These are phyloP conservation scores for Butyriboletus loyo DNA, from an alignment of 768 basidiomycete genomes.

Conservation along the genomic window DNA sequence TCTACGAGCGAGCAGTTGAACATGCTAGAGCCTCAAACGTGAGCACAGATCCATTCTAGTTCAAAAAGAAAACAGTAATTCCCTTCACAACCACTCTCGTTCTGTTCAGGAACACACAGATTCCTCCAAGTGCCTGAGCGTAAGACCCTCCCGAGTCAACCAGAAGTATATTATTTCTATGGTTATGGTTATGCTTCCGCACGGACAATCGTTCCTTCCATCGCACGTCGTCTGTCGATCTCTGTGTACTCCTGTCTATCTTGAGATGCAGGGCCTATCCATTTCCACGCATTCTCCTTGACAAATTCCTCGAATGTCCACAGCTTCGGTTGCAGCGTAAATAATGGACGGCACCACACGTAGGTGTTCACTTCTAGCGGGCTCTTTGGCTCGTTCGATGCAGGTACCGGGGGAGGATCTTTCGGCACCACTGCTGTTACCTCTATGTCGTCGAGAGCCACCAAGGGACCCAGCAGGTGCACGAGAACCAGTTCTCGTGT, in stretches of 20 bases:
- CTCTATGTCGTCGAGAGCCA: constrained; percentile 27
- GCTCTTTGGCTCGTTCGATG: constrained; percentile 30
- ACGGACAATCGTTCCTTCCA: constrained; percentile 33
- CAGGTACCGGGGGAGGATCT: constrained; percentile 42
- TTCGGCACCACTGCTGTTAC: constrained; percentile 35
- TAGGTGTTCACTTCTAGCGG: constrained; percentile 66
- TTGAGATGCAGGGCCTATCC: constrained; percentile 51
- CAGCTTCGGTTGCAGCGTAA: constrained; percentile 49
- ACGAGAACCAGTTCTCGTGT: constrained; percentile 50
- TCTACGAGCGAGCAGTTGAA: too few relatives aligned
- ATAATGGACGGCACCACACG: constrained; percentile 50
- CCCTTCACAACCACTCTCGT: too few relatives aligned
- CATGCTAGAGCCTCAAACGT: too few relatives aligned
- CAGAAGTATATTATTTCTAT: not conserved
- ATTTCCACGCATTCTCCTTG: constrained; percentile 69
- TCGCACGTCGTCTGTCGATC: constrained; percentile 48
- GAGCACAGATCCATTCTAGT: too few relatives aligned
- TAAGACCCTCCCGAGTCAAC: too few relatives aligned
- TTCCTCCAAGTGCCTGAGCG: too few relatives aligned
- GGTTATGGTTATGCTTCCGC: not conserved
- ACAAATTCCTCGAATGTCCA: constrained; percentile 89
- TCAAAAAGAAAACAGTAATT: too few relatives aligned
- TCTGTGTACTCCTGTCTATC: constrained; percentile 44
- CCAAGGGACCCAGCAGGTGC: constrained; percentile 49
- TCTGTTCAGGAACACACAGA: too few relatives aligned